phyloP scores from a whole-genome alignment of 495 filamentous ascomycete genomes.

The Lineolata rhizophorae region DNA sequence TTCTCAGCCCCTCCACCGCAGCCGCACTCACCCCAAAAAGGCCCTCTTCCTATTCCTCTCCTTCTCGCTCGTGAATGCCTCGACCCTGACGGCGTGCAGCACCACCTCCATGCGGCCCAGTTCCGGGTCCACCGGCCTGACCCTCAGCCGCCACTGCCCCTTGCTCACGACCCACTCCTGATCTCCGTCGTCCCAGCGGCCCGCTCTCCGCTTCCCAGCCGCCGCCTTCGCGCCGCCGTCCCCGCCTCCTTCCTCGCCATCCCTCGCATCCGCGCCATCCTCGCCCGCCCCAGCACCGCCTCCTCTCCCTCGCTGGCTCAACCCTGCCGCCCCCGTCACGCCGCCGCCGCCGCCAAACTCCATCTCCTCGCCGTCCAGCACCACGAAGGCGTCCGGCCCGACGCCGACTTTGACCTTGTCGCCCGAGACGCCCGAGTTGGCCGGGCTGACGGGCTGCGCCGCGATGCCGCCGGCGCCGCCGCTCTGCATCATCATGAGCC shows the following conservation, averaged over 20 bases:
- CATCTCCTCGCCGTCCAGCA: constrained; percentile 34
- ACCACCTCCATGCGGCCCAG: constrained; percentile 33
- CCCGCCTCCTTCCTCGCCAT: constrained; percentile 7
- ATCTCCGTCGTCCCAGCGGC: constrained; percentile 5
- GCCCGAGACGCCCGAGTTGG: constrained; percentile 47
- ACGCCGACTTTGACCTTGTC: constrained; percentile 46
- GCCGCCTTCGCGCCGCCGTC: no score
- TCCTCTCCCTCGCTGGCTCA: constrained; percentile 5
- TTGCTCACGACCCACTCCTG: constrained; percentile 50
- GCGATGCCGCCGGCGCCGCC: constrained; percentile 19
- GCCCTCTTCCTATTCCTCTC: constrained; percentile 42
- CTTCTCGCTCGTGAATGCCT: constrained; percentile 45
- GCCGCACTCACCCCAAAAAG: constrained; percentile 29
- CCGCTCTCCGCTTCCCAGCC: constrained; percentile 8
- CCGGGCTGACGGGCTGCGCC: constrained; percentile 37
- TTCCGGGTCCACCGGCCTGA: constrained; percentile 25
- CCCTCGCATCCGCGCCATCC: constrained; percentile 4
- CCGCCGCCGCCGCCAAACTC: constrained; percentile 5
- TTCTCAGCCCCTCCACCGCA: constrained; percentile 1
- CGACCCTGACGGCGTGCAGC: constrained; percentile 59
- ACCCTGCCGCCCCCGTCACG: constrained; percentile 2
- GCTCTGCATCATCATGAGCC: constrained; percentile 37
- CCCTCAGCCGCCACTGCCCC: constrained; percentile 62
- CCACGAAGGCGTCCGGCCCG: constrained; percentile 43
- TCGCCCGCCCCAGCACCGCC: constrained; percentile 5